Evolutionary conservation across 768 basidiomycete genomes (phyloP).

Genomic region (Pleurotus djamor): DNA sequence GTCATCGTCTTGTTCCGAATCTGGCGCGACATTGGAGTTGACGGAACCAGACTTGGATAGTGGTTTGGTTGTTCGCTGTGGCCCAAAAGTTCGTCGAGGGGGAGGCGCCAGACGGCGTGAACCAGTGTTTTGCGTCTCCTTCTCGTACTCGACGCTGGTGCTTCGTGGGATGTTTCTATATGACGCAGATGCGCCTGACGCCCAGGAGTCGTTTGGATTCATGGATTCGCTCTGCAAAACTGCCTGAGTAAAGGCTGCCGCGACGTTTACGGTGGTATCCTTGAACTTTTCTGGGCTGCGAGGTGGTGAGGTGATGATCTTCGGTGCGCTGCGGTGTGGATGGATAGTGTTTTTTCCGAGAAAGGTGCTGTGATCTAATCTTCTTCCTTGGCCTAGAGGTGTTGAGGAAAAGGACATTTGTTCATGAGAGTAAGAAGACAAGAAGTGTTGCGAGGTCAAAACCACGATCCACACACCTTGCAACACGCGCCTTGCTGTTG

Average conservation of each 20-base stretch:
- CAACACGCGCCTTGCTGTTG: conserved; percentile 6
- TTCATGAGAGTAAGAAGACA: conserved; percentile 5
- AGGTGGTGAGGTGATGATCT: conserved; percentile 41
- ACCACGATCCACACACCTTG: background rate
- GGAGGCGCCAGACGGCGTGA: conserved; percentile 62
- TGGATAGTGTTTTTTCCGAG: conserved; percentile 55
- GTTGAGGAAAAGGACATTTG: conserved; percentile 88
- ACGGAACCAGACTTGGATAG: conserved; percentile 55
- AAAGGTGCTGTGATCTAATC: conserved; percentile 79
- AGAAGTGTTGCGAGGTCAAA: background rate
- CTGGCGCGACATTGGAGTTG: conserved; percentile 48
- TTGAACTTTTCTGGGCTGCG: conserved; percentile 70
- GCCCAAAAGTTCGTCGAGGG: conserved; percentile 41
- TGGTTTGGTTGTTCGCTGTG: conserved; percentile 37
- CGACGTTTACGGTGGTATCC: conserved; percentile 87
- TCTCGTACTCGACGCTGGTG: conserved; percentile 80
- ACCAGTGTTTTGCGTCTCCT: conserved; percentile 51
- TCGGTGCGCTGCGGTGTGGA: conserved; percentile 56
- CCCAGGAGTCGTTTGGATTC: conserved; percentile 67
- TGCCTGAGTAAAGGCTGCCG: conserved; percentile 77
- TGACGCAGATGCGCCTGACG: conserved; percentile 52
- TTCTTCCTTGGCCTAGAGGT: conserved; percentile 82
- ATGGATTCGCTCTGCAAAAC: conserved; percentile 43
- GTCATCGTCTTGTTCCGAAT: conserved; percentile 63
- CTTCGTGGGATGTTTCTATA: conserved; percentile 57